phyloP scores from a whole-genome alignment of 2,329 filamentous ascomycete species.

The Claviceps africana region DNA sequence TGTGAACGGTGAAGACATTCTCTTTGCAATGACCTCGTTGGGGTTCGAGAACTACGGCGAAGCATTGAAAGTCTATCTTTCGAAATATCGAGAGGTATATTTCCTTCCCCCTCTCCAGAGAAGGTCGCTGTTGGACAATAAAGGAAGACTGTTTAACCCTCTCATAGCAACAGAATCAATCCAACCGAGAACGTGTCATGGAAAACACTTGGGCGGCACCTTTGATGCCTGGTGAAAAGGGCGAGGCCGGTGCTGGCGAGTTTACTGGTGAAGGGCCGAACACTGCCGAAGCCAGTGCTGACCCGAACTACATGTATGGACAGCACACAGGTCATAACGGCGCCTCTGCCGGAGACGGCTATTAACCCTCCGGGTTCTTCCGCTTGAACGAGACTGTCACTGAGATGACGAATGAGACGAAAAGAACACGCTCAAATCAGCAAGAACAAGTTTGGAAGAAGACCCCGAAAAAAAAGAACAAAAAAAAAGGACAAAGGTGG shows the following conservation, averaged over 20 bases:
- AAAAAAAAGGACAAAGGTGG: background rate
- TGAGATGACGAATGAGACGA: slow-evolving; percentile 1
- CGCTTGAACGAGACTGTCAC: background rate
- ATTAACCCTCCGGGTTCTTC: slow-evolving; percentile 19
- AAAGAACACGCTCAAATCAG: background rate
- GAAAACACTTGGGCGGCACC: slow-evolving; percentile 20
- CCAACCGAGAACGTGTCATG: slow-evolving; percentile 25
- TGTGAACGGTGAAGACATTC: slow-evolving; percentile 94
- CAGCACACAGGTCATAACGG: slow-evolving; percentile 46
- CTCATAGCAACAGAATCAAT: slow-evolving; percentile 26
- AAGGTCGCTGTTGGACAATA: background rate
- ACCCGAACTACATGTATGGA: slow-evolving; percentile 37
- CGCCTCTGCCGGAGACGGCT: slow-evolving; percentile 36
- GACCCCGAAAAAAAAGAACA: too few relatives aligned
- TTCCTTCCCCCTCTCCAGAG: background rate
- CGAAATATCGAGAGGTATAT: slow-evolving; percentile 92
- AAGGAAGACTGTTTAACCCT: background rate
- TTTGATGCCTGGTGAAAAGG: slow-evolving; percentile 21
- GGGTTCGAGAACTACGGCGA: slow-evolving; percentile 99
- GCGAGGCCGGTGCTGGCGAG: slow-evolving; percentile 22
- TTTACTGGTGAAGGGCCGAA: slow-evolving; percentile 28
- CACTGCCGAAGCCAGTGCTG: slow-evolving; percentile 26
- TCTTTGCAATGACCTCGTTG: slow-evolving; percentile 97
- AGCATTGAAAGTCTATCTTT: slow-evolving; percentile 93
- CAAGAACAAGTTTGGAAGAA: too few relatives aligned